Percentiles rank a stretch among this genome's conserved stretches.
phyloP scores from a whole-genome alignment of 495 filamentous ascomycete genomes.

The Penicillium turbatum region DNA sequence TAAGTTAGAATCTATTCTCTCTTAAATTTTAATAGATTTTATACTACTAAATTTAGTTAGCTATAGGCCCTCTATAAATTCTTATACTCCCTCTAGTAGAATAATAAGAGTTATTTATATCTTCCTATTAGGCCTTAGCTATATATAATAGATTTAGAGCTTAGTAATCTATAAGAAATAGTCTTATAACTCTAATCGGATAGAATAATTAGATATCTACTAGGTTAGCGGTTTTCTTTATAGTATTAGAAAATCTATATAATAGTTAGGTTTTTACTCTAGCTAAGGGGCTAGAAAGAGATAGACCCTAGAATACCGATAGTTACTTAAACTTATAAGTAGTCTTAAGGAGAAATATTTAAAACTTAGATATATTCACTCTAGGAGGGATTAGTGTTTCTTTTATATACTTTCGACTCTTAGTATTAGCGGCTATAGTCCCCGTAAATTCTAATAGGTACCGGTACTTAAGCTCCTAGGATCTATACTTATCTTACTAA shows the following conservation, averaged over 20 bases:
- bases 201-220: not conserved
- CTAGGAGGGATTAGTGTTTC: conserved; percentile 2
- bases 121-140: not conserved
- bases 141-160: too few relatives aligned
- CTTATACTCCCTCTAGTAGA: too few relatives aligned
- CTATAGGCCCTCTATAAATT: too few relatives aligned
- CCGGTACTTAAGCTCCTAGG: conserved; percentile 3
- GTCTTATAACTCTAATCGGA: too few relatives aligned
- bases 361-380: too few relatives aligned
- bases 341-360: not conserved
- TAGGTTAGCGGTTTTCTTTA: conserved; percentile 4
- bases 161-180: too few relatives aligned
- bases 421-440: not conserved
- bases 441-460: not conserved
- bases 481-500: conserved; percentile 3
- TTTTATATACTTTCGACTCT: conserved; percentile 6
- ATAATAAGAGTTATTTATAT: not conserved
- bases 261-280: conserved; percentile 7
- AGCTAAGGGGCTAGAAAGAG: not conserved
- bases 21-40: too few relatives aligned
- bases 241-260: not conserved
- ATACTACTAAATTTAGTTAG: too few relatives aligned
- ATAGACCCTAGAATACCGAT: not conserved
- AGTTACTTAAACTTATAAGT: conserved; percentile 1
- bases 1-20: too few relatives aligned